A percentile compares a stretch with the other conserved stretches of the same genome.
These are phyloP conservation scores for Pelargonium fulgidum DNA, from an alignment of 441 rosid species.

Conservation along the genomic window DNA sequence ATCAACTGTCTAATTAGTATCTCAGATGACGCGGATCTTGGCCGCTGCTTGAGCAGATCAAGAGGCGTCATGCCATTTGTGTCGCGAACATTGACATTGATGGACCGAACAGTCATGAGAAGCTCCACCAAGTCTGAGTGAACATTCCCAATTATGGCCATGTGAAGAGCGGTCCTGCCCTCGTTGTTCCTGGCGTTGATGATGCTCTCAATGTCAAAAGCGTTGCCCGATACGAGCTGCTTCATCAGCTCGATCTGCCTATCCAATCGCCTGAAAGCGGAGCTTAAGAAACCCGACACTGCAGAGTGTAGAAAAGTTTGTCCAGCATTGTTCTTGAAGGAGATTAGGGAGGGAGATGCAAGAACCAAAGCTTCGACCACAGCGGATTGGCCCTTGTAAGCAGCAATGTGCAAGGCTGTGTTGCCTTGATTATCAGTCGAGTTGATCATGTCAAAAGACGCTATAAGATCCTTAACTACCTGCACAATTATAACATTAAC, in stretches of 20 bases:
- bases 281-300: slow-evolving; percentile 69
- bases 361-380: slow-evolving; percentile 57
- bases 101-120: slow-evolving; percentile 64
- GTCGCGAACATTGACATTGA: slow-evolving; percentile 59
- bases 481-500: slow-evolving; percentile 26
- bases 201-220: slow-evolving; percentile 34
- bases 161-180: slow-evolving; percentile 76
- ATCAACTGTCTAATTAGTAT: slow-evolving; percentile 60
- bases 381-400: slow-evolving; percentile 65
- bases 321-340: slow-evolving; percentile 56
- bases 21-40: slow-evolving; percentile 71
- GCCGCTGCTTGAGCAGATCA: slow-evolving; percentile 70
- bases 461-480: slow-evolving; percentile 61
- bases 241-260: slow-evolving; percentile 75
- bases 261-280: slow-evolving; percentile 71
- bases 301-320: slow-evolving; percentile 78
- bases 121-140: slow-evolving; percentile 69
- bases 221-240: slow-evolving; percentile 37
- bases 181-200: slow-evolving; percentile 60
- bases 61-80: slow-evolving; percentile 77
- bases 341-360: slow-evolving; percentile 53
- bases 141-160: slow-evolving; percentile 69
- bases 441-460: slow-evolving; percentile 40
- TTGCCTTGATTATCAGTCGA: slow-evolving; percentile 63
- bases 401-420: slow-evolving; percentile 70